A percentile compares a stretch with the other conserved stretches of the same genome.
Evolutionary conservation across 345 rosid species (phyloP).

Genomic region (Toxicodendron radicans): DNA sequence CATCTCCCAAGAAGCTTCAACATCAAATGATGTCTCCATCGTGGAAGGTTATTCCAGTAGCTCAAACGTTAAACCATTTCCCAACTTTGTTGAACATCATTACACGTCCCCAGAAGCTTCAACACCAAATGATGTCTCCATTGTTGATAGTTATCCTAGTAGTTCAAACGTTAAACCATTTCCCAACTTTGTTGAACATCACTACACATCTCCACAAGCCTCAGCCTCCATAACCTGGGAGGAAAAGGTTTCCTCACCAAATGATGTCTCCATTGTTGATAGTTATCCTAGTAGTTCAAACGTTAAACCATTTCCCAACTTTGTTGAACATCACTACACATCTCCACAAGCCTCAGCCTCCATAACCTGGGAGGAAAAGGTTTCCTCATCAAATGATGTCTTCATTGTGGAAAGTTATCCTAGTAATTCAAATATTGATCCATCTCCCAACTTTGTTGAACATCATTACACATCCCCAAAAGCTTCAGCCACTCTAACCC

Average conservation of each 20-base stretch:
- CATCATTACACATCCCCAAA: constrained; percentile 23
- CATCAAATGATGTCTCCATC: neutral
- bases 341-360: constrained; percentile 17
- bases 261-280: neutral
- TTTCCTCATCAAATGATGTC: neutral
- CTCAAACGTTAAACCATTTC: constrained; percentile 5
- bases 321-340: no score
- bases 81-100: neutral
- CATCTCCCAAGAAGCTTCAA: no score
- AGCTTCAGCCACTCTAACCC: constrained; percentile 34
- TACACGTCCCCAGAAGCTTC: no score
- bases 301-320: no score
- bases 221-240: no score
- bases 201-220: no score
- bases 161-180: no score
- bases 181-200: no score
- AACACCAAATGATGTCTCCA: no score
- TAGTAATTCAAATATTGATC: constrained; percentile 16
- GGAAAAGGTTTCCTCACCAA: neutral
- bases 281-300: no score
- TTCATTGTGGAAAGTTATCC: constrained; percentile 18
- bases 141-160: no score
- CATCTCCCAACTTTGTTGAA: constrained; percentile 21
- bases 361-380: constrained; percentile 52
- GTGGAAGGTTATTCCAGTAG: constrained; percentile 9